Base-by-base conservation (phyloP, 1,139 yeast species). In the Yamadazyma mexicana region DNA sequence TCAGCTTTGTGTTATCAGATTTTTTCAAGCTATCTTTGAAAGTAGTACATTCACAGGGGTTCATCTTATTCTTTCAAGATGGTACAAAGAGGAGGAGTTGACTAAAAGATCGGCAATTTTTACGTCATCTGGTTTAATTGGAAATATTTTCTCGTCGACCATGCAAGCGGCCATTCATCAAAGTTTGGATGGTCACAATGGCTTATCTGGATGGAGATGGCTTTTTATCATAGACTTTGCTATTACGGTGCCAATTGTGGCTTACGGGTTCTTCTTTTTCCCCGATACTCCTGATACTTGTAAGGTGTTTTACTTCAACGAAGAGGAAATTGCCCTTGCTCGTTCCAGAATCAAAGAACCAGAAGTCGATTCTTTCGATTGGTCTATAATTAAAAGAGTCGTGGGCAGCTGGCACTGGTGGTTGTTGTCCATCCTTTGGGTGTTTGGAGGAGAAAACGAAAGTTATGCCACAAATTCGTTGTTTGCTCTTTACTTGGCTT, bases 361-460 rank as follows among this genome's bases (percentile, higher is more conserved):
- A 33, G 40, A 62, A 51, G 46, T 56, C 29, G 63, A 70, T n/a
- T 50, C 51, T 16, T 59, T 75, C 31, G 74, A 75, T 48, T 61
- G 69, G 68, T 54, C 75, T 3, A 62, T 77, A 2, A 33, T 75
- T 33, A 61, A 64, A 38, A 66, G 83, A 49, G 78, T 77, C 1
- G 47, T 71, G 31, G 77, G 75, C 2, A 66, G 69, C 39, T 79
- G 83, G 83, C 80, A 75, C 49, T 78, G 80, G 79, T 79, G 76
- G 69, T 48, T 73, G 7, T 76, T 79, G 44, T 70, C 79, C 4
- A 50, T 74, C 10, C 66, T 78, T 9, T 79, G 83, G 82, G 66
- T 73, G 1, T 56, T 78, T 37, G 83, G 80, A n/a, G 84, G 84
- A 44, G 79, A 75, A 50, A 78, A 77, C 54, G 76, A 77, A 47